Evolutionary conservation across 192 early-diverging fungal species (phyloP).

Genomic region (Podila horticola): DNA sequence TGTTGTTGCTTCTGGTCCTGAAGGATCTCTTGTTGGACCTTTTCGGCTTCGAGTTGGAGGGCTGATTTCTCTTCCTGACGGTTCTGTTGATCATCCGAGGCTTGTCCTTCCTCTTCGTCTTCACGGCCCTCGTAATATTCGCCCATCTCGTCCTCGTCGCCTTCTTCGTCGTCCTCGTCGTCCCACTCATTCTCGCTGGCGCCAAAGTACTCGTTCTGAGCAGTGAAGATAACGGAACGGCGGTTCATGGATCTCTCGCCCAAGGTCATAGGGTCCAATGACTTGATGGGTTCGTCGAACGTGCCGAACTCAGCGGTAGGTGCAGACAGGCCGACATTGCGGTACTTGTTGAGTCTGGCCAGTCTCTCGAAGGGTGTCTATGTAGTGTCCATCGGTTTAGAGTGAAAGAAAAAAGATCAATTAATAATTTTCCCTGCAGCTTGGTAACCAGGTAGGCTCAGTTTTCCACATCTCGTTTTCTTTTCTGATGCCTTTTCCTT

Average conservation of each 20-base stretch:
- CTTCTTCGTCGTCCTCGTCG: slow-evolving; percentile 39
- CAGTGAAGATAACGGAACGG: slow-evolving; percentile 29
- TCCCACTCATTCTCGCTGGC: slow-evolving; percentile 34
- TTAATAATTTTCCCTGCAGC: background rate
- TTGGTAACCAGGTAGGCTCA: no score
- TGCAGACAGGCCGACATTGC: slow-evolving; percentile 68
- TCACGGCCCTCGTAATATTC: slow-evolving; percentile 43
- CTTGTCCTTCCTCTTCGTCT: background rate
- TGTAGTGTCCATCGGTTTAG: background rate
- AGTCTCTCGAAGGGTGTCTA: slow-evolving; percentile 83
- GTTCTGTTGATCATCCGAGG: background rate
- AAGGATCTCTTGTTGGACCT: slow-evolving; percentile 47
- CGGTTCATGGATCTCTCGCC: slow-evolving; percentile 19
- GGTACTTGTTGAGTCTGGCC: slow-evolving; percentile 79
- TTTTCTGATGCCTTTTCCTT: no score
- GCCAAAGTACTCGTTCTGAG: slow-evolving; percentile 36
- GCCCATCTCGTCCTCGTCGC: slow-evolving; percentile 41
- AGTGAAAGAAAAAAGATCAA: background rate
- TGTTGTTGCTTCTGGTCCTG: slow-evolving; percentile 23
- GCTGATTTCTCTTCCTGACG: slow-evolving; percentile 50
- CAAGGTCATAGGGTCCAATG: slow-evolving; percentile 11
- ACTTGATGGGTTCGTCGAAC: slow-evolving; percentile 37
- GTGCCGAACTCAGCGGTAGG: slow-evolving; percentile 43
- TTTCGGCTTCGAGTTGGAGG: slow-evolving; percentile 58
- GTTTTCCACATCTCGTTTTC: no score